A percentile compares a stretch with the other conserved stretches of the same genome.
Evolutionary conservation across 2,329 filamentous ascomycete genomes (phyloP).

Genomic region (Curvularia sp.): DNA sequence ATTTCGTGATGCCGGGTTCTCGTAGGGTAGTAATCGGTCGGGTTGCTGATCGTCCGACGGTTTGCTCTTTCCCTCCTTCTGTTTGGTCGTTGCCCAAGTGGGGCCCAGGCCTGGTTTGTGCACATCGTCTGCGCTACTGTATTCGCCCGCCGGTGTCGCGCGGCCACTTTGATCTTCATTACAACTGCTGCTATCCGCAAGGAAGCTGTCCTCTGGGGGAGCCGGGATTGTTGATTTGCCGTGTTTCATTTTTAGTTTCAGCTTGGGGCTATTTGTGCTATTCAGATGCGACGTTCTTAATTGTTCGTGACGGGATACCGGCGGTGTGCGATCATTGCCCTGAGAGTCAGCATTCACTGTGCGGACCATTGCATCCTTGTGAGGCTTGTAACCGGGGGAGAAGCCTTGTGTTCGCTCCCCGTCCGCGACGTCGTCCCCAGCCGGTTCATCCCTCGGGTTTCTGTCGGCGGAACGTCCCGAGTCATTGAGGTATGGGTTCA

Average conservation of each 20-base stretch:
- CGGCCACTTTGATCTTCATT: constrained; percentile 55
- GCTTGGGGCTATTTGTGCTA: constrained; percentile 43
- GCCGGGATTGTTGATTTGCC: constrained; percentile 30
- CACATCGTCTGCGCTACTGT: constrained; percentile 37
- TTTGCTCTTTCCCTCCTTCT: constrained; percentile 32
- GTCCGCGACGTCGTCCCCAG: constrained; percentile 34
- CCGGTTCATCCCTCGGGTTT: constrained; percentile 37
- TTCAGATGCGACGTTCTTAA: constrained; percentile 31
- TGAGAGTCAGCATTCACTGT: constrained; percentile 62
- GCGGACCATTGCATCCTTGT: constrained; percentile 73
- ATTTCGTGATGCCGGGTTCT: constrained; percentile 24
- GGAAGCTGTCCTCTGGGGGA: constrained; percentile 56
- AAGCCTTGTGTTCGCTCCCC: constrained; percentile 65
- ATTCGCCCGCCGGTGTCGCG: constrained; percentile 38
- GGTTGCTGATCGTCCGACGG: constrained; percentile 35
- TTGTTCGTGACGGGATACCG: constrained; percentile 38
- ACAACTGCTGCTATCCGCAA: constrained; percentile 61
- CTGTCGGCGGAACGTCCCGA: constrained; percentile 31
- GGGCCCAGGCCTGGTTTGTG: constrained; percentile 42
- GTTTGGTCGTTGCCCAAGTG: constrained; percentile 33
- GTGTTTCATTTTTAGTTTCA: constrained; percentile 52
- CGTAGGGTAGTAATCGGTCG: constrained; percentile 35
- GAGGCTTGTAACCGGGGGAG: constrained; percentile 77
- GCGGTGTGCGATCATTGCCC: constrained; percentile 31
- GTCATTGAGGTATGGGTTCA: constrained; percentile 77